Evolutionary conservation across 1,284 basidiomycete species (phyloP), one percentile per base, ranked within the genome.

Genomic region (Cronartium quercuum): DNA sequence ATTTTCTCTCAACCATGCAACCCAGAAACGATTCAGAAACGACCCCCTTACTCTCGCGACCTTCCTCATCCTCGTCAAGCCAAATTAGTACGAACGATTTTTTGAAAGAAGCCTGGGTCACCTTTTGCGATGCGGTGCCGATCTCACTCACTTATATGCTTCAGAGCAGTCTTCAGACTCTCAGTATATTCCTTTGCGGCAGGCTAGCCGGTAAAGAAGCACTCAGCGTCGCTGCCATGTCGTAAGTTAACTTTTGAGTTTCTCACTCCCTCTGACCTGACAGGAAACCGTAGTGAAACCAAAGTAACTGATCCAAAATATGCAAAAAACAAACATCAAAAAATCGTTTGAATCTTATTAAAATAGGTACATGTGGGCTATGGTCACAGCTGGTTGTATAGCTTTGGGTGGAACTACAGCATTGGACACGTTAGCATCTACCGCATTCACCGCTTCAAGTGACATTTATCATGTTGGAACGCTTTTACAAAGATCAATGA

Each of bases 361-460:
- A 34, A 18, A 44, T 15, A 51, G 44, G 21, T 47, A 51, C 42
- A 47, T 47, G 44, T 51, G 65, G 65, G 34, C 34, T 35, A 62
- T 10, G 76, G 60, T 62, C 29, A 62, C 60, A 18, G 29, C 60
- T 37, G 60, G 89, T 88, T 88, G 87, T 78, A 84, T 90, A 74
- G 89, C 89, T 4, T 84, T 91, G 24, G 89, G 89, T 12, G 89
- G 89, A 21, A 88, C 89, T 0, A 90, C 89, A 1, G 89, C 89
- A 9, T 83, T 90, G 40, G 89, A 90, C 81, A 90, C 89, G 0
- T 83, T 90, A 70, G 89, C 89, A 55, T 90, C 89, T 4, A 88
- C 89, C 78, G 86, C 88, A 0, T 90, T 88, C 81, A 89, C 89
- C 7, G 88, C 88, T 38, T 85, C 86, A 55, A 86, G 86, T 4